Percentiles rank a stretch among this genome's conserved stretches.
Conservation (phyloP, 208 protist genomes). For the Leishmania martiniquensis region DNA sequence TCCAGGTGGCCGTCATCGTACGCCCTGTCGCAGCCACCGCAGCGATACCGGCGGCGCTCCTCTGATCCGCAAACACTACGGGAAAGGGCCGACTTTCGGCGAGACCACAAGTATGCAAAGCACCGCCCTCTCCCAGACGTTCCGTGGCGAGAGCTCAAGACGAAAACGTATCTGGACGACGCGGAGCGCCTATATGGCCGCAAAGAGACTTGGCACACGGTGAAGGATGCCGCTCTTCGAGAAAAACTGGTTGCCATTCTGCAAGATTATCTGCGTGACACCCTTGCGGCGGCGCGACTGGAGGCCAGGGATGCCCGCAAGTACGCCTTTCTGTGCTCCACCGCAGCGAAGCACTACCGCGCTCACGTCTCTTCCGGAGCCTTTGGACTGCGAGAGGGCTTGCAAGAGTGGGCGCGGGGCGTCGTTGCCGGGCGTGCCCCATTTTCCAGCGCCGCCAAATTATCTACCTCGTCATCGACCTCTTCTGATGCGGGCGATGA, state of each 20-base stretch:
- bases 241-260: slow-evolving; percentile 81
- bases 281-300: slow-evolving; percentile 56
- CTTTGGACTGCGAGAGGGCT: slow-evolving; percentile 39
- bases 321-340: slow-evolving; percentile 65
- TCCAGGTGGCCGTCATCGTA: background rate
- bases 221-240: slow-evolving; percentile 60
- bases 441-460: background rate
- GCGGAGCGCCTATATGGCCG: slow-evolving; percentile 88
- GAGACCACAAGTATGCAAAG: slow-evolving; percentile 78
- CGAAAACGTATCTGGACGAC: slow-evolving; percentile 87
- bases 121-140: slow-evolving; percentile 69
- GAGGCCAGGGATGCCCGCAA: slow-evolving; percentile 66
- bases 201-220: slow-evolving; percentile 79
- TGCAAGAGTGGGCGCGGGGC: slow-evolving; percentile 52
- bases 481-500: background rate
- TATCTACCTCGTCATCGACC: background rate
- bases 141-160: slow-evolving; percentile 76
- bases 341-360: slow-evolving; percentile 67
- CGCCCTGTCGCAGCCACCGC: background rate
- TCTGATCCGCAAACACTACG: slow-evolving; percentile 78
- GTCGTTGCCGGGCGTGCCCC: slow-evolving; percentile 24
- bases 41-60: slow-evolving; percentile 61
- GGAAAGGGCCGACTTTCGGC: slow-evolving; percentile 73
- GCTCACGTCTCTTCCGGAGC: slow-evolving; percentile 54
- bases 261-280: slow-evolving; percentile 83